Percentiles rank a stretch among this genome's conserved stretches.
Conservation (phyloP, 441 rosid species). For the Isatis lusitanica region DNA sequence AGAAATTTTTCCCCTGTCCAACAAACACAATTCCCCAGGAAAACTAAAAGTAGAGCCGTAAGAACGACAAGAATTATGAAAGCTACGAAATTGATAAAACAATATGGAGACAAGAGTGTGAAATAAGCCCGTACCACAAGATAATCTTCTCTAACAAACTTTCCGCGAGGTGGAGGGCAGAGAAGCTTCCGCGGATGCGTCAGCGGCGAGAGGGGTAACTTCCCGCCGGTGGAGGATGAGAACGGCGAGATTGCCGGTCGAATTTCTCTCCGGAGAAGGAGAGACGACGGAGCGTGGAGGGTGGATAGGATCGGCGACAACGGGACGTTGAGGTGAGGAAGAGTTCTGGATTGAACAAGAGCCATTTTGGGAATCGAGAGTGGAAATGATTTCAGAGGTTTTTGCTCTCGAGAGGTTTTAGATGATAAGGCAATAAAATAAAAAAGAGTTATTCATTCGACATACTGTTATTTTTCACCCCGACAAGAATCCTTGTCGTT, state of each 20-base stretch:
- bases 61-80: neutral
- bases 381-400: slow-evolving; percentile 2
- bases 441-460: neutral
- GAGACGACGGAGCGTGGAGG: slow-evolving; percentile 30
- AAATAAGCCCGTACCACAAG: slow-evolving; percentile 60
- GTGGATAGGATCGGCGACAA: slow-evolving; percentile 34
- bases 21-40: neutral
- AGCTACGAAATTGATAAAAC: neutral
- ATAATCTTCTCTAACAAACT: slow-evolving; percentile 77
- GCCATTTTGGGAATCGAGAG: slow-evolving; percentile 44
- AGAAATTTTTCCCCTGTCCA: neutral
- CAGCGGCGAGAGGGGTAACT: slow-evolving; percentile 44
- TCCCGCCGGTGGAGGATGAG: slow-evolving; percentile 33
- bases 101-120: neutral
- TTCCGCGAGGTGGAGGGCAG: slow-evolving; percentile 68
- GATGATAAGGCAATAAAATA: slow-evolving; percentile 32
- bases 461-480: neutral
- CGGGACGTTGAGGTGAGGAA: slow-evolving; percentile 19
- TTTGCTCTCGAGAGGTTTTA: slow-evolving; percentile 12
- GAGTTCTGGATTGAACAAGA: slow-evolving; percentile 46
- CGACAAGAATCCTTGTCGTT: neutral
- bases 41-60: neutral
- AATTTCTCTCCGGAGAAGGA: slow-evolving; percentile 32
- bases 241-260: slow-evolving; percentile 35
- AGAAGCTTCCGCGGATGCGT: slow-evolving; percentile 60